phyloP scores from a whole-genome alignment of 345 rosid species.

The Salix exigua region DNA sequence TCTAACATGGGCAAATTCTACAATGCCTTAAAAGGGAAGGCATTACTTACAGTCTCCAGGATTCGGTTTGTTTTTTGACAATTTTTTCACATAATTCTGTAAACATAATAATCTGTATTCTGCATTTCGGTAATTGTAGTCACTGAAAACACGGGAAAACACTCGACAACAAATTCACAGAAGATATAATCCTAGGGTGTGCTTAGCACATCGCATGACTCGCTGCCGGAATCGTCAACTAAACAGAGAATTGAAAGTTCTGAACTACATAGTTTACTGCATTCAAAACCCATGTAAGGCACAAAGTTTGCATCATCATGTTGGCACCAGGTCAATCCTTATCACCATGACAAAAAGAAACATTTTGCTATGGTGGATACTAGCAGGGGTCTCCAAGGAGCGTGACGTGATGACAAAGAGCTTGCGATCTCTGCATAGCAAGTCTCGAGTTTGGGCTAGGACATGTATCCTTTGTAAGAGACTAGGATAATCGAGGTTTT shows the following conservation, averaged over 20 bases:
- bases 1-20: background rate
- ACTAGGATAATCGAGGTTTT: too few relatives aligned
- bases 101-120: background rate
- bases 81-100: background rate
- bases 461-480: too few relatives aligned
- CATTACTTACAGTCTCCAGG: background rate
- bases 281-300: background rate
- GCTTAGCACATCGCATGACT: too few relatives aligned
- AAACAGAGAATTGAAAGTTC: too few relatives aligned
- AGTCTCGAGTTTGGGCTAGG: too few relatives aligned
- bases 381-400: too few relatives aligned
- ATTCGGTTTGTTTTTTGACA: background rate
- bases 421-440: too few relatives aligned
- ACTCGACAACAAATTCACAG: background rate
- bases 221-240: too few relatives aligned
- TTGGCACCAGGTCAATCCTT: background rate
- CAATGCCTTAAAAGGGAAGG: background rate
- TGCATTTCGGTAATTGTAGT: background rate
- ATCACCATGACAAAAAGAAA: background rate
- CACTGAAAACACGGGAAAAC: background rate
- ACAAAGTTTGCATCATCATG: background rate
- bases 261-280: background rate
- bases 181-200: background rate
- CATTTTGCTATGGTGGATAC: background rate
- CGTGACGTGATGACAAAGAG: too few relatives aligned